These are phyloP conservation scores for Falciphora oryzae DNA, from an alignment of 2,329 filamentous ascomycete species.

Conservation along the genomic window DNA sequence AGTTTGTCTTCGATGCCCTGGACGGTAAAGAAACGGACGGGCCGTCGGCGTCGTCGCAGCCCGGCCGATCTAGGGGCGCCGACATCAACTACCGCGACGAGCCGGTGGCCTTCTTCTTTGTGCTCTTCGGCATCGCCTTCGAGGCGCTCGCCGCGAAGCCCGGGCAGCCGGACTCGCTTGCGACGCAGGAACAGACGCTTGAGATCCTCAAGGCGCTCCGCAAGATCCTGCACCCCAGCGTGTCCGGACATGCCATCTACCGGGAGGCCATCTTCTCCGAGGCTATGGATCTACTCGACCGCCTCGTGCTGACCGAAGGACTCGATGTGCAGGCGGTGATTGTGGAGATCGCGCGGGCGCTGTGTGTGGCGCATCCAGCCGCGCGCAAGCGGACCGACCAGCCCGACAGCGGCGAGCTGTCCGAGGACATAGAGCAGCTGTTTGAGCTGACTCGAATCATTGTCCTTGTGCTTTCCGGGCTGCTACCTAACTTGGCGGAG, in stretches of 20 bases:
- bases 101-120: constrained; percentile 97
- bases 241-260: constrained; percentile 95
- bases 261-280: constrained; percentile 93
- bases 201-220: constrained; percentile 88
- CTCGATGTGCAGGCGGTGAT: constrained; percentile 86
- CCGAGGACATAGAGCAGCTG: constrained; percentile 94
- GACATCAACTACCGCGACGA: constrained; percentile 98
- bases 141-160: constrained; percentile 86
- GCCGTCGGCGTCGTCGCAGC: constrained; percentile 16
- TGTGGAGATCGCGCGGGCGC: constrained; percentile 84
- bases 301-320: constrained; percentile 85
- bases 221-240: constrained; percentile 89
- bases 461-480: constrained; percentile 80
- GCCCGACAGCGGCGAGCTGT: constrained; percentile 63
- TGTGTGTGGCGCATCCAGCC: constrained; percentile 88
- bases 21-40: constrained; percentile 69
- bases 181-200: constrained; percentile 66
- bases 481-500: constrained; percentile 73
- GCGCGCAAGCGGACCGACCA: constrained; percentile 53
- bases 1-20: constrained; percentile 93
- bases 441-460: constrained; percentile 97
- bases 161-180: constrained; percentile 57
- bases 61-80: constrained; percentile 44
- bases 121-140: constrained; percentile 92
- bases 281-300: constrained; percentile 91